Percentiles rank a stretch among this genome's conserved stretches.
These are phyloP conservation scores for Claviceps sp. DNA, from an alignment of 2,329 filamentous ascomycete species.

Conservation along the genomic window DNA sequence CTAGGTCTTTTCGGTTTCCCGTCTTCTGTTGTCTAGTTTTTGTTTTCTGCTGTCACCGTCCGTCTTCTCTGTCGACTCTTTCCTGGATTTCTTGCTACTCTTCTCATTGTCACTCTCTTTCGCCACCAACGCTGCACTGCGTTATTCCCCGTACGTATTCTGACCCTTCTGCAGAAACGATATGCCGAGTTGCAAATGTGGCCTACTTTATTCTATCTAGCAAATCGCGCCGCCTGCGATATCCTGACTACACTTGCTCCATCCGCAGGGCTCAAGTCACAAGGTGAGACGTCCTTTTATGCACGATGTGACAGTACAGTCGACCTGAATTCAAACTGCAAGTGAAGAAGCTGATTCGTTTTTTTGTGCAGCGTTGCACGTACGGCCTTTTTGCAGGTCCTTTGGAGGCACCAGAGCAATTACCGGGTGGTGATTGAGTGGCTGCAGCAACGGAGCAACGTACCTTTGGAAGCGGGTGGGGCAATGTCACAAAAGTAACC, in stretches of 20 bases:
- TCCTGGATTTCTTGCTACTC: neutral
- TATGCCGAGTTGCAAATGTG: slow-evolving; percentile 51
- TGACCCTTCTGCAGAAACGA: slow-evolving; percentile 34
- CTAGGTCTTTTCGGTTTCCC: neutral
- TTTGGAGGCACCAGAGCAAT: slow-evolving; percentile 57
- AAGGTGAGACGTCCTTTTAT: slow-evolving; percentile 35
- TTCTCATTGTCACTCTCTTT: neutral
- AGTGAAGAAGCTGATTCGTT: neutral
- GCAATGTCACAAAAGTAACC: neutral
- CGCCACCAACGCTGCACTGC: neutral
- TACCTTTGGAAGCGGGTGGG: neutral
- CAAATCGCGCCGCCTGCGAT: slow-evolving; percentile 28
- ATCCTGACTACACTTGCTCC: slow-evolving; percentile 41
- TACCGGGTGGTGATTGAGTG: slow-evolving; percentile 54
- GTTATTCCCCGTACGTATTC: too few species aligned
- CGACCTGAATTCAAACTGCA: neutral
- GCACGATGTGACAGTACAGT: neutral
- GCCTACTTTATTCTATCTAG: slow-evolving; percentile 52
- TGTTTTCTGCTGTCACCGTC: neutral
- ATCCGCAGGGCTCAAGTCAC: slow-evolving; percentile 46
- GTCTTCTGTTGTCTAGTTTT: too few species aligned
- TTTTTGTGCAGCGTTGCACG: slow-evolving; percentile 44
- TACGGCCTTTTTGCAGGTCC: slow-evolving; percentile 54
- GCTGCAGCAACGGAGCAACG: slow-evolving; percentile 39
- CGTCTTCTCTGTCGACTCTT: neutral